A percentile compares a stretch with the other conserved stretches of the same genome.
These are phyloP conservation scores for Phlebiopsis flavidoalba DNA, from an alignment of 768 basidiomycete species.

Conservation along the genomic window DNA sequence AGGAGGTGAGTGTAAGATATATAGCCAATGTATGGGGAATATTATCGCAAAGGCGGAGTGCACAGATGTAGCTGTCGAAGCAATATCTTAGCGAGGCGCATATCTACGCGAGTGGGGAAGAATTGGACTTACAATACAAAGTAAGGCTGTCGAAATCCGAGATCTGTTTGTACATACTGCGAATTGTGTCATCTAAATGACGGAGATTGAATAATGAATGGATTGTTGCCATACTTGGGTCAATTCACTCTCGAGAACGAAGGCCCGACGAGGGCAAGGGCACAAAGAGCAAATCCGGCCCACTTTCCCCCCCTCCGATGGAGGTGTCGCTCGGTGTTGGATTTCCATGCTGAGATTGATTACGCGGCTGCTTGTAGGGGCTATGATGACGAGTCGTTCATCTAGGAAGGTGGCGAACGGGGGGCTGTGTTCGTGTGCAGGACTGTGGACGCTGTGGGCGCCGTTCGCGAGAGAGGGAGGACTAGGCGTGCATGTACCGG, in stretches of 20 bases:
- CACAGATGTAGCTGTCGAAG: slow-evolving; percentile 69
- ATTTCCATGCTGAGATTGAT: neutral
- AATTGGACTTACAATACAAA: slow-evolving; percentile 67
- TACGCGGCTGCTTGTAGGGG: neutral
- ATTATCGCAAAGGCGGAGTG: slow-evolving; percentile 77
- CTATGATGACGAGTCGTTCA: neutral
- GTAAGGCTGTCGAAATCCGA: slow-evolving; percentile 83
- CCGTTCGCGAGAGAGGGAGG: neutral
- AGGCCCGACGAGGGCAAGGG: slow-evolving; percentile 58
- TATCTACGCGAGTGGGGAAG: neutral
- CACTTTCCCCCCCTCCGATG: slow-evolving; percentile 35
- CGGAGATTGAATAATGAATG: neutral
- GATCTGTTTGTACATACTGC: slow-evolving; percentile 74
- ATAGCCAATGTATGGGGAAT: slow-evolving; percentile 77
- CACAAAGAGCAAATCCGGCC: slow-evolving; percentile 53
- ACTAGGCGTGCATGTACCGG: neutral
- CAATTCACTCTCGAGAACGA: slow-evolving; percentile 72
- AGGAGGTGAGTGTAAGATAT: slow-evolving; percentile 51
- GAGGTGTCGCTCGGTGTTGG: neutral
- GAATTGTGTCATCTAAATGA: neutral
- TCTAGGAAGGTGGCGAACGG: neutral
- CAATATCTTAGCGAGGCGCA: neutral
- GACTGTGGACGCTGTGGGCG: slow-evolving; percentile 1
- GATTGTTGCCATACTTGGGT: slow-evolving; percentile 52
- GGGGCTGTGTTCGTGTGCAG: neutral